A percentile compares a stretch with the other conserved stretches of the same genome.
phyloP scores from a whole-genome alignment of 2,329 filamentous ascomycete genomes.

The Endothia cerciana region DNA sequence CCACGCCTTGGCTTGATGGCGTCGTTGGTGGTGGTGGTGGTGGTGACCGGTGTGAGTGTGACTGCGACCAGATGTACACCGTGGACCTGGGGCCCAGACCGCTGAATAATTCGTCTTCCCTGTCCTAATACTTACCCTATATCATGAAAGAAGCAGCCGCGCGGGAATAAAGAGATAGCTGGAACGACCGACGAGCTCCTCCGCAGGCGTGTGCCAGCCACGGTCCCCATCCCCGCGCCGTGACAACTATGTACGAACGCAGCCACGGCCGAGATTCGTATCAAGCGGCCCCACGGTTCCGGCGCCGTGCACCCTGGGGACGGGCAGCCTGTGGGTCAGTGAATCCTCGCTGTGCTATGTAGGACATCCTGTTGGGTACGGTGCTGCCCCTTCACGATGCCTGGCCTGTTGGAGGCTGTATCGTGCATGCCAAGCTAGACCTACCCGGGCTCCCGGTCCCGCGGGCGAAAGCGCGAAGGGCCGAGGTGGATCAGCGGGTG shows the following conservation, averaged over 20 bases:
- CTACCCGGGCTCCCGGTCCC: background rate
- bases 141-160: background rate
- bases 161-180: background rate
- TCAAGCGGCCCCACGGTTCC: background rate
- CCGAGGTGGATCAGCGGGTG: slow-evolving; percentile 12
- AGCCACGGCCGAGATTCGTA: background rate
- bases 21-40: background rate
- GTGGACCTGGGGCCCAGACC: slow-evolving; percentile 1
- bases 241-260: too few relatives aligned
- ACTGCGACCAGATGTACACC: background rate
- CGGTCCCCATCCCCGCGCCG: too few relatives aligned
- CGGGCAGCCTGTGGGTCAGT: background rate
- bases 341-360: too few relatives aligned
- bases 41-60: slow-evolving; percentile 12
- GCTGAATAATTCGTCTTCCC: slow-evolving; percentile 17
- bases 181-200: background rate
- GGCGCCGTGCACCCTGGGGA: background rate
- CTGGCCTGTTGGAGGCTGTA: too few relatives aligned
- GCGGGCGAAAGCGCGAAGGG: slow-evolving; percentile 23
- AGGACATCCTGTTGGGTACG: too few relatives aligned
- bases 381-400: background rate
- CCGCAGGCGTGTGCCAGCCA: background rate
- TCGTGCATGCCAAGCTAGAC: background rate
- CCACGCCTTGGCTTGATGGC: slow-evolving; percentile 1
- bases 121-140: background rate